These are phyloP conservation scores for Butyriboletus loyo DNA, from an alignment of 768 basidiomycete species.

Conservation along the genomic window DNA sequence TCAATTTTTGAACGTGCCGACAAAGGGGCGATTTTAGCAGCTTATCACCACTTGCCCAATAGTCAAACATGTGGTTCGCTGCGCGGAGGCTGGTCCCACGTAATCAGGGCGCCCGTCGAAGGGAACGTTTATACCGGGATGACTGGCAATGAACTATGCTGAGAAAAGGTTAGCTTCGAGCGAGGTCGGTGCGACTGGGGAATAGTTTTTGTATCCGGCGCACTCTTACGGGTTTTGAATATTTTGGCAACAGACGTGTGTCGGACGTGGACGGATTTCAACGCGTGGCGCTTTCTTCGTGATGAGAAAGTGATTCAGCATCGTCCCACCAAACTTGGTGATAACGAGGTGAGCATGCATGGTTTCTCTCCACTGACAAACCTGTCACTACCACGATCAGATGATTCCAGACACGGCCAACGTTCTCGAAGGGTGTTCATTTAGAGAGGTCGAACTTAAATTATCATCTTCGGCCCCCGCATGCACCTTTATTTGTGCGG, in stretches of 20 bases:
- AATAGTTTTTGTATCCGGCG: neutral
- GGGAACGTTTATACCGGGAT: neutral
- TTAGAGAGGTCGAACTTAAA: neutral
- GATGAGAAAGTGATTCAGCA: neutral
- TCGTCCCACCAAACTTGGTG: neutral
- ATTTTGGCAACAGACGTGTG: neutral
- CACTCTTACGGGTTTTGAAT: neutral
- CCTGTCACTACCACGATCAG: neutral
- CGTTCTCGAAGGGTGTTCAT: neutral
- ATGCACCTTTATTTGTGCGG: neutral
- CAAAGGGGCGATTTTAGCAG: no score
- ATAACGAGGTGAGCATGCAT: neutral
- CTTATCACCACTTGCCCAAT: neutral
- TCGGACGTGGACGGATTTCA: neutral
- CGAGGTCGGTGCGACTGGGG: neutral
- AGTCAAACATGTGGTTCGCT: neutral
- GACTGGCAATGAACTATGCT: no score
- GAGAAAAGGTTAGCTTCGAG: neutral
- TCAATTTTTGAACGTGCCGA: neutral
- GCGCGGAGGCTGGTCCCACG: conserved; percentile 2
- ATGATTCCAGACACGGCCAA: neutral
- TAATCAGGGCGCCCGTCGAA: neutral
- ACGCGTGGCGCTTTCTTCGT: neutral
- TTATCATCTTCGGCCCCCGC: neutral
- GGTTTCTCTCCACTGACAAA: neutral